Conservation (phyloP, 495 filamentous ascomycete species). For the Penicillium odoratum region DNA sequence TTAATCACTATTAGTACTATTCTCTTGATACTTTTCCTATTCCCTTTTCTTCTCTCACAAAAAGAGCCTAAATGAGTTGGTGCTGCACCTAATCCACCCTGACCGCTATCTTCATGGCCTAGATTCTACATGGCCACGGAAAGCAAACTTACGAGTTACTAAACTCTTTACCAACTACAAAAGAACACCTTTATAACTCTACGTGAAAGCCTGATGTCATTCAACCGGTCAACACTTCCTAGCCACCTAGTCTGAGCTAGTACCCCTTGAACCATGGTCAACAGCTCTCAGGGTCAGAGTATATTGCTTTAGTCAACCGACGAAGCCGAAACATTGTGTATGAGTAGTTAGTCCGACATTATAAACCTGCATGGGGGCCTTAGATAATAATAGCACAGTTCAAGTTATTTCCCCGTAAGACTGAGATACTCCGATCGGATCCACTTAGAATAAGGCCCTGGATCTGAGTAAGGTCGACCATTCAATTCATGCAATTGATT, state of each 20-base stretch:
- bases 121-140: constrained; percentile 14
- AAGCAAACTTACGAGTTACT: not conserved
- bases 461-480: constrained; percentile 13
- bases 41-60: not conserved
- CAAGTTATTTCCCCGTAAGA: constrained; percentile 1
- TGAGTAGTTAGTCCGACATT: not conserved
- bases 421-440: constrained; percentile 15
- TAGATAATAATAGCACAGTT: not conserved
- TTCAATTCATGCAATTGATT: not conserved
- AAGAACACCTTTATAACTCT: not conserved
- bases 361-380: not conserved
- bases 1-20: not conserved
- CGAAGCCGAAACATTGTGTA: not conserved
- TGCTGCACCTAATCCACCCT: not conserved
- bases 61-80: not conserved
- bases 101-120: constrained; percentile 4
- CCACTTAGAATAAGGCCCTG: constrained; percentile 19
- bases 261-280: constrained; percentile 5
- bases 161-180: too few relatives aligned
- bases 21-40: not conserved
- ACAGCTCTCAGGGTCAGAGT: constrained; percentile 8
- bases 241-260: not conserved
- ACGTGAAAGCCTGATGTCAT: constrained; percentile 4
- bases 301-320: constrained; percentile 3
- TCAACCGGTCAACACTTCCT: constrained; percentile 2